These are phyloP conservation scores for Phytophthora cajani DNA, from an alignment of 352 stramenopile species.

Conservation along the genomic window DNA sequence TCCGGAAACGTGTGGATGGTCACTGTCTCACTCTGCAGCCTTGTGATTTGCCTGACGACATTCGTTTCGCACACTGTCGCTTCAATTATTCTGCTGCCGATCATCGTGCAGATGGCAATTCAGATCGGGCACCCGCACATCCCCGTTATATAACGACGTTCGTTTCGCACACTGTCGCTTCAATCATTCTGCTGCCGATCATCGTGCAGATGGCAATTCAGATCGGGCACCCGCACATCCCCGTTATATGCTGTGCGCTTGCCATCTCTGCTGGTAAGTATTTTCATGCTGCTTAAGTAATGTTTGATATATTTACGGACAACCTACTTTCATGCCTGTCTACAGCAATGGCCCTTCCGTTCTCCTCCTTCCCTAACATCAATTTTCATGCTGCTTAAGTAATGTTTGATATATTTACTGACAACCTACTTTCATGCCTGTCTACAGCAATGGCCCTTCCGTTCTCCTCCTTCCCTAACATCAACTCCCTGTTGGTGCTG, in stretches of 20 bases:
- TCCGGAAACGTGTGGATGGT: slow-evolving; percentile 88
- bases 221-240: slow-evolving; percentile 86
- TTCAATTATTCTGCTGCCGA: slow-evolving; percentile 92
- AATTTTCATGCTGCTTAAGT: slow-evolving; percentile 37
- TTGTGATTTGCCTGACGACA: slow-evolving; percentile 91
- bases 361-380: slow-evolving; percentile 94
- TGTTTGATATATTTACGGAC: slow-evolving; percentile 8
- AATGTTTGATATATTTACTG: slow-evolving; percentile 5
- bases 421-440: slow-evolving; percentile 1
- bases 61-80: slow-evolving; percentile 94
- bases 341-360: slow-evolving; percentile 89
- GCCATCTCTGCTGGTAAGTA: slow-evolving; percentile 87
- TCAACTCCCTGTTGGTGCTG: slow-evolving; percentile 91
- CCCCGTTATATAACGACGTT: slow-evolving; percentile 92
- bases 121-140: slow-evolving; percentile 89
- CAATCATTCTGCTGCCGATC: slow-evolving; percentile 92
- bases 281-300: background rate
- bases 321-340: slow-evolving; percentile 1
- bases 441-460: slow-evolving; percentile 86
- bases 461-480: slow-evolving; percentile 94
- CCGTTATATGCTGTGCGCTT: slow-evolving; percentile 84
- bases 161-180: slow-evolving; percentile 93
- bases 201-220: slow-evolving; percentile 92
- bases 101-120: slow-evolving; percentile 92
- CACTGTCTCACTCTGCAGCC: slow-evolving; percentile 84